Conservation (phyloP, 768 basidiomycete genomes). For the Tremella fuciformis region DNA sequence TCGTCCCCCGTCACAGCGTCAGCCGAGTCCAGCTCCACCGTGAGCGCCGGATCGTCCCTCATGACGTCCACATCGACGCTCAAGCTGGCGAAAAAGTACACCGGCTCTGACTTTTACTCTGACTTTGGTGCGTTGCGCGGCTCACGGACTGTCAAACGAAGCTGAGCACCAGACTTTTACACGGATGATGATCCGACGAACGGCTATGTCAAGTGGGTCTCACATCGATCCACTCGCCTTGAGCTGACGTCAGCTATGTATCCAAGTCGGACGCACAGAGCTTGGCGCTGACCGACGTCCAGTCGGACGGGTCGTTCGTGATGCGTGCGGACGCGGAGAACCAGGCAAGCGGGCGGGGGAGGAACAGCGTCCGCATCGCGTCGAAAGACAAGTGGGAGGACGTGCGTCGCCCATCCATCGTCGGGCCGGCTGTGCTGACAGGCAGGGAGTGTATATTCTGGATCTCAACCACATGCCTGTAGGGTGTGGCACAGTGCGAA, state of each 20-base stretch:
- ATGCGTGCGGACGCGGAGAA: slow-evolving; percentile 45
- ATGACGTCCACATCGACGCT: slow-evolving; percentile 26
- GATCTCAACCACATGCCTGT: slow-evolving; percentile 51
- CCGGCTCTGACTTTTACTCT: slow-evolving; percentile 39
- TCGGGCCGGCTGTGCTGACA: slow-evolving; percentile 5
- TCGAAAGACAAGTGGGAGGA: slow-evolving; percentile 48
- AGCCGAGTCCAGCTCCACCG: too few species aligned
- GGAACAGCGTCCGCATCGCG: slow-evolving; percentile 46
- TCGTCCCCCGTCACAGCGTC: too few species aligned
- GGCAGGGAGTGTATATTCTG: slow-evolving; percentile 49
- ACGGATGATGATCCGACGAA: slow-evolving; percentile 47
- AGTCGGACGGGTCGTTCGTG: slow-evolving; percentile 29
- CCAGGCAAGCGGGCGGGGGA: slow-evolving; percentile 39
- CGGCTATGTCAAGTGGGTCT: slow-evolving; percentile 39
- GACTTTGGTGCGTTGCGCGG: slow-evolving; percentile 25
- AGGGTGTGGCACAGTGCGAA: slow-evolving; percentile 49
- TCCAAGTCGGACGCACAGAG: slow-evolving; percentile 30
- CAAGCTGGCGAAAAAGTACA: slow-evolving; percentile 46
- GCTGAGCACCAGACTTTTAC: slow-evolving; percentile 37
- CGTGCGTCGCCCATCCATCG: slow-evolving; percentile 27
- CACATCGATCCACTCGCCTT: not conserved
- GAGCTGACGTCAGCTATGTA: slow-evolving; percentile 38
- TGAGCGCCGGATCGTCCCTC: slow-evolving; percentile 12
- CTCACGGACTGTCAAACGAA: not conserved
- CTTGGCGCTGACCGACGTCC: slow-evolving; percentile 26